These are phyloP conservation scores for Serendipita vermifera DNA, from an alignment of 768 basidiomycete genomes.

Conservation along the genomic window DNA sequence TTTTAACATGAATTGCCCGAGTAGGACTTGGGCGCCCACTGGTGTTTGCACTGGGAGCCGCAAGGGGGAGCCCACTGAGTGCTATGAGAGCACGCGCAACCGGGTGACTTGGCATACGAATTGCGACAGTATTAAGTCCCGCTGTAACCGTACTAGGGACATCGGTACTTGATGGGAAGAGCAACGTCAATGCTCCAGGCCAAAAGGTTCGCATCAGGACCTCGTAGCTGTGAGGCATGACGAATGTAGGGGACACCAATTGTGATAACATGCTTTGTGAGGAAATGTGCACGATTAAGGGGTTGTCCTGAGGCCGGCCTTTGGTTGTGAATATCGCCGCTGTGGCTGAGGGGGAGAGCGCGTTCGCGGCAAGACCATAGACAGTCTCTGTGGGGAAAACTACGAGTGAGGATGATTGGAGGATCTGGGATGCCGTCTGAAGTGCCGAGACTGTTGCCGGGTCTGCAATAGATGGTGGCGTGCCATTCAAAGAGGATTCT, in stretches of 20 bases:
- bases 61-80: constrained; percentile 57
- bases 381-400: constrained; percentile 98
- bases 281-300: constrained; percentile 92
- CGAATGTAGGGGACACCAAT: constrained; percentile 56
- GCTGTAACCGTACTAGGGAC: constrained; percentile 74
- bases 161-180: constrained; percentile 52
- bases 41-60: constrained; percentile 90
- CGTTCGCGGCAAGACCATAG: constrained; percentile 89
- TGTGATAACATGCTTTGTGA: constrained; percentile 66
- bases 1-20: constrained; percentile 65
- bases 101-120: constrained; percentile 90
- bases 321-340: constrained; percentile 74
- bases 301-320: constrained; percentile 89
- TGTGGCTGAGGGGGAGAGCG: constrained; percentile 51
- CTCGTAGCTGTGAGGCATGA: constrained; percentile 50
- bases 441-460: constrained; percentile 26
- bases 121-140: constrained; percentile 64
- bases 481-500: background rate
- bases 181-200: constrained; percentile 87
- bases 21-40: constrained; percentile 94
- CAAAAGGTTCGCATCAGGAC: constrained; percentile 74
- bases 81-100: constrained; percentile 84
- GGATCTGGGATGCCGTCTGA: constrained; percentile 32
- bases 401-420: constrained; percentile 36
- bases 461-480: constrained; percentile 11